A percentile compares a stretch with the other conserved stretches of the same genome.
These are phyloP conservation scores for Pestalotiopsis sp. DNA, from an alignment of 2,329 filamentous ascomycete genomes.

Conservation along the genomic window DNA sequence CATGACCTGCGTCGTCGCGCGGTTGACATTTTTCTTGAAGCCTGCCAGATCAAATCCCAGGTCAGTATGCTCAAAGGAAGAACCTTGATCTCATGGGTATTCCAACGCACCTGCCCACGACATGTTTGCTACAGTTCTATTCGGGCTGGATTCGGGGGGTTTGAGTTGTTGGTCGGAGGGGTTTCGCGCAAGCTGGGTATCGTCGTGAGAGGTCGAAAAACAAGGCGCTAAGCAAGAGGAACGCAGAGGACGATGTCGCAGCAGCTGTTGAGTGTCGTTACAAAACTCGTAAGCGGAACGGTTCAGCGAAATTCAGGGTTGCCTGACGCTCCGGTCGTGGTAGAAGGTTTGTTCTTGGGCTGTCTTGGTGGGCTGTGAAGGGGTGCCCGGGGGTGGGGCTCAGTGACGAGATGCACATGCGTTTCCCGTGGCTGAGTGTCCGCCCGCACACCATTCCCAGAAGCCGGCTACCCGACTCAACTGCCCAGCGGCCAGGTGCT, in stretches of 20 bases:
- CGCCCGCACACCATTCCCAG: background rate
- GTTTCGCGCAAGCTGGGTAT: background rate
- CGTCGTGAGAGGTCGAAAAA: background rate
- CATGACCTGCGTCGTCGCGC: slow-evolving; percentile 99
- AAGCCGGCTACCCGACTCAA: background rate
- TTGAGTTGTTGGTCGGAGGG: background rate
- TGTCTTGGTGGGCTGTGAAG: background rate
- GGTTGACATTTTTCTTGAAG: slow-evolving; percentile 97
- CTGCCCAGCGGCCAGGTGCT: background rate
- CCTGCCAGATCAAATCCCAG: slow-evolving; percentile 45
- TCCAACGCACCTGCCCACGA: slow-evolving; percentile 68
- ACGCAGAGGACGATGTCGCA: background rate
- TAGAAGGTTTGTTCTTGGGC: background rate
- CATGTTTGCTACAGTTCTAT: slow-evolving; percentile 49
- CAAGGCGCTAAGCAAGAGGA: background rate
- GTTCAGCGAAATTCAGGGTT: background rate
- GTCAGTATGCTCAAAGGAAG: background rate
- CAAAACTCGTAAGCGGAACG: background rate
- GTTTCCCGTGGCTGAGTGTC: background rate
- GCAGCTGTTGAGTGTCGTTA: background rate
- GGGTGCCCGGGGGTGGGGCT: background rate
- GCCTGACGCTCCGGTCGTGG: background rate
- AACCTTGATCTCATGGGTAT: slow-evolving; percentile 13
- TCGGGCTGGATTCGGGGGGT: background rate
- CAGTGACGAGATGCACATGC: background rate